Conservation (phyloP, 164 flowering plant species). For the Tetracentron sinense region DNA sequence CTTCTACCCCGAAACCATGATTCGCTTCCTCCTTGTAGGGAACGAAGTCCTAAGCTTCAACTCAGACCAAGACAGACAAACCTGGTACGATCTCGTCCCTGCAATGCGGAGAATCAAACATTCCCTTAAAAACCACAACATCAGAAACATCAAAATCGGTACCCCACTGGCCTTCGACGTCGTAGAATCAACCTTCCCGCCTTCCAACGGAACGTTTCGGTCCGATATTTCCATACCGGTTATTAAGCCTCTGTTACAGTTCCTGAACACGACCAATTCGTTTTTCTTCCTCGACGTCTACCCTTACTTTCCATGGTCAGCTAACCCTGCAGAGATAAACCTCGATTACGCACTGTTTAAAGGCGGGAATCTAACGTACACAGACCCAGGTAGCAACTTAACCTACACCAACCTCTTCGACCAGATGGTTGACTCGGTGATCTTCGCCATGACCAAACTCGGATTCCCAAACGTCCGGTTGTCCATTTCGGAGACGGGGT, state of each 20-base stretch:
- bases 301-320: constrained; percentile 58
- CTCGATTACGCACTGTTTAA: constrained; percentile 44
- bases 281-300: constrained; percentile 56
- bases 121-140: constrained; percentile 20
- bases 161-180: constrained; percentile 68
- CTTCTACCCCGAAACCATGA: constrained; percentile 31
- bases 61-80: constrained; percentile 3
- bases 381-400: constrained; percentile 16
- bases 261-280: constrained; percentile 41
- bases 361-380: constrained; percentile 10
- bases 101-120: constrained; percentile 40
- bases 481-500: constrained; percentile 42
- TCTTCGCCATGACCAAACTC: constrained; percentile 36
- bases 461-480: constrained; percentile 32
- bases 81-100: constrained; percentile 47
- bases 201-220: too few species aligned
- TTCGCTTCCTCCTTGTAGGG: constrained; percentile 32
- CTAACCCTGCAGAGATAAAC: constrained; percentile 22
- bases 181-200: constrained; percentile 43
- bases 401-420: constrained; percentile 39
- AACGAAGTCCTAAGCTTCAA: constrained; percentile 32
- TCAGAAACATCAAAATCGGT: constrained; percentile 46
- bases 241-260: constrained; percentile 38
- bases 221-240: constrained; percentile 27
- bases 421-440: constrained; percentile 43